A percentile compares a stretch with the other conserved stretches of the same genome.
Conservation (phyloP, 305 asterid genomes). For the Fraxinus angustifolia region DNA sequence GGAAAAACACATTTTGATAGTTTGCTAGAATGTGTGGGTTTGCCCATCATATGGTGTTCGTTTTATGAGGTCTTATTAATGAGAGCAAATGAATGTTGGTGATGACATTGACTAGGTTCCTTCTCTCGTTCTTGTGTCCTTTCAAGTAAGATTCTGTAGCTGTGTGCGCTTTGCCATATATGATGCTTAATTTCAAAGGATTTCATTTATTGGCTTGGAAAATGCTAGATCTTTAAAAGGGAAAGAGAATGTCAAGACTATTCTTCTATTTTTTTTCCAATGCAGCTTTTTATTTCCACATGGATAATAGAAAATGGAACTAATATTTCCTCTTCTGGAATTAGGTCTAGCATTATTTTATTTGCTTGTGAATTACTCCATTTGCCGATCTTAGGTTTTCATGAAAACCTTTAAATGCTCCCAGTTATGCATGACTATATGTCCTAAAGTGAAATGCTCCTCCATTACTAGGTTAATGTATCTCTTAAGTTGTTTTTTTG, state of each 20-base stretch:
- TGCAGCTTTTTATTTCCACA: not conserved
- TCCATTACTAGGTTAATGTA: not conserved
- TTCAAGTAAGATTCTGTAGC: slow-evolving; percentile 7
- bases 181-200: not conserved
- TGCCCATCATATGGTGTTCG: not conserved
- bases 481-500: not conserved
- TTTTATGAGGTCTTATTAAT: slow-evolving; percentile 4
- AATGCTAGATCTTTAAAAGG: not conserved
- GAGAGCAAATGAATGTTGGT: not conserved
- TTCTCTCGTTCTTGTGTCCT: not conserved
- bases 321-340: slow-evolving; percentile 12
- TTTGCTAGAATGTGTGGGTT: not conserved
- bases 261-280: not conserved
- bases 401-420: not conserved
- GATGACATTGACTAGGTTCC: slow-evolving; percentile 2
- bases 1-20: not conserved
- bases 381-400: not conserved
- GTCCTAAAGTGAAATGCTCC: not conserved
- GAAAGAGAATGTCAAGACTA: not conserved
- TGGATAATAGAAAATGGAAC: not conserved
- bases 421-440: not conserved
- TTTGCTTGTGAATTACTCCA: not conserved
- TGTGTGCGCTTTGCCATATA: slow-evolving; percentile 5
- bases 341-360: not conserved
- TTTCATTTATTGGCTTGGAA: not conserved